Percentiles rank a stretch among this genome's conserved stretches.
Evolutionary conservation across 306 rosid species (phyloP).

Genomic region (Acacia melanoxylon): DNA sequence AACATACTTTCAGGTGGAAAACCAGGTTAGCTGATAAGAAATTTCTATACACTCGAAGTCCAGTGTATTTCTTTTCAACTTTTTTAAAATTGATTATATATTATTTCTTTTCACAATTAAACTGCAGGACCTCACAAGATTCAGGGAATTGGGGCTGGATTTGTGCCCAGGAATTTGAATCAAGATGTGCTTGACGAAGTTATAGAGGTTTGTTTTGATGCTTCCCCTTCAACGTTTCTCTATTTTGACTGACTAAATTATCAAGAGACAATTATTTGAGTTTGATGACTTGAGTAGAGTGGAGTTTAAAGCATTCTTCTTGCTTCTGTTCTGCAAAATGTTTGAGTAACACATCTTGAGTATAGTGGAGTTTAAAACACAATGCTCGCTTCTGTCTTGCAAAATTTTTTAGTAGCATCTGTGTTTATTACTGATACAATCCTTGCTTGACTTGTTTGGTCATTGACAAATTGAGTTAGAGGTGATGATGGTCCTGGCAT

Average conservation of each 20-base stretch:
- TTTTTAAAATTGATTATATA: not conserved
- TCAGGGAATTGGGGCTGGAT: slow-evolving; percentile 99
- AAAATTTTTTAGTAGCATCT: not conserved
- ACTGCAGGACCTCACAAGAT: slow-evolving; percentile 96
- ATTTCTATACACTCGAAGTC: slow-evolving; percentile 27
- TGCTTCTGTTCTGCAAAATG: not conserved
- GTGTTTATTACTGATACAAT: not conserved
- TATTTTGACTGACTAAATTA: slow-evolving; percentile 9
- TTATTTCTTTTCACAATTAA: slow-evolving; percentile 18
- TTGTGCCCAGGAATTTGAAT: slow-evolving; percentile 90
- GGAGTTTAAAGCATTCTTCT: slow-evolving; percentile 9
- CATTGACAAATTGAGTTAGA: not conserved
- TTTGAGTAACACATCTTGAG: not conserved
- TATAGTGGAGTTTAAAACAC: not conserved
- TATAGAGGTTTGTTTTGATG: slow-evolving; percentile 56
- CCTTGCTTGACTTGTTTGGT: slow-evolving; percentile 9
- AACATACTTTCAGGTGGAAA: slow-evolving; percentile 97
- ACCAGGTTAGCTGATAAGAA: slow-evolving; percentile 66
- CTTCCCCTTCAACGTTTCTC: slow-evolving; percentile 12
- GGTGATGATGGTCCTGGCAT: not conserved
- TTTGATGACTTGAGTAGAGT: not conserved
- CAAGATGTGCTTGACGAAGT: slow-evolving; percentile 85
- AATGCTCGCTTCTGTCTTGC: slow-evolving; percentile 3
- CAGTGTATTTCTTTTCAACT: slow-evolving; percentile 5
- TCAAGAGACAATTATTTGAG: slow-evolving; percentile 14